Conservation (phyloP, 2,329 filamentous ascomycete species). For the Elsinoe ampelina region DNA sequence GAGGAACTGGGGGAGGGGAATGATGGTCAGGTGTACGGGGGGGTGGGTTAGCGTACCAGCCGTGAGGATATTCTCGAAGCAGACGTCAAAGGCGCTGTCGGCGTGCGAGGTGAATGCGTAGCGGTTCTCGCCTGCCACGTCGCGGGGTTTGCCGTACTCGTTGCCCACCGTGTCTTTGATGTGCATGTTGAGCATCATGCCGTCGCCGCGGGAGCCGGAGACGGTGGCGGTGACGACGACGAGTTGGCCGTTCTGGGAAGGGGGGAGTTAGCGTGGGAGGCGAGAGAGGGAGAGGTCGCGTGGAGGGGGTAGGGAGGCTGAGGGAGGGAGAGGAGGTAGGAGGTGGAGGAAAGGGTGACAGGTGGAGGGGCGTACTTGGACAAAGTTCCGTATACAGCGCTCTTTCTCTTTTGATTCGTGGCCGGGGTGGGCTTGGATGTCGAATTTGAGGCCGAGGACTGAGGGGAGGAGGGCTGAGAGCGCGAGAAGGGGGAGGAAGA, state of each 20-base stretch:
- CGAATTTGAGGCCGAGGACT: conserved; percentile 76
- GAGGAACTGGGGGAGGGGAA: too few species aligned
- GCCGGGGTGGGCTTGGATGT: conserved; percentile 61
- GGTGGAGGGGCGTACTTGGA: conserved; percentile 37
- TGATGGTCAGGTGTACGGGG: too few species aligned
- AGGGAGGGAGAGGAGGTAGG: not conserved
- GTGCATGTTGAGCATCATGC: conserved; percentile 88
- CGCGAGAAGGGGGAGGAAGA: conserved; percentile 26
- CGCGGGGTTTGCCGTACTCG: conserved; percentile 85
- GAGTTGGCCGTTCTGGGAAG: conserved; percentile 60
- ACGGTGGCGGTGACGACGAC: conserved; percentile 91
- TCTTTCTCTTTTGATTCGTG: conserved; percentile 58
- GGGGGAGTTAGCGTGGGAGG: not conserved
- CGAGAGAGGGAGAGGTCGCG: not conserved
- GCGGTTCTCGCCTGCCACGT: conserved; percentile 83
- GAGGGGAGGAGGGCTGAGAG: conserved; percentile 34
- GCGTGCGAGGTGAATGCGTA: conserved; percentile 89
- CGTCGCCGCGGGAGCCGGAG: conserved; percentile 79
- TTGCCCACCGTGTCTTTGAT: conserved; percentile 94
- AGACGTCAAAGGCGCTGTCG: conserved; percentile 90
- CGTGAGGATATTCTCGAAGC: conserved; percentile 77
- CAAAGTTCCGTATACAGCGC: conserved; percentile 95
- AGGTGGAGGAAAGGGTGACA: not conserved
- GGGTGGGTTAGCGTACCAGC: too few species aligned
- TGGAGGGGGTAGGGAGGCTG: not conserved